Evolutionary conservation across 306 rosid genomes (phyloP).

Genomic region (Hippophae rhamnoides): DNA sequence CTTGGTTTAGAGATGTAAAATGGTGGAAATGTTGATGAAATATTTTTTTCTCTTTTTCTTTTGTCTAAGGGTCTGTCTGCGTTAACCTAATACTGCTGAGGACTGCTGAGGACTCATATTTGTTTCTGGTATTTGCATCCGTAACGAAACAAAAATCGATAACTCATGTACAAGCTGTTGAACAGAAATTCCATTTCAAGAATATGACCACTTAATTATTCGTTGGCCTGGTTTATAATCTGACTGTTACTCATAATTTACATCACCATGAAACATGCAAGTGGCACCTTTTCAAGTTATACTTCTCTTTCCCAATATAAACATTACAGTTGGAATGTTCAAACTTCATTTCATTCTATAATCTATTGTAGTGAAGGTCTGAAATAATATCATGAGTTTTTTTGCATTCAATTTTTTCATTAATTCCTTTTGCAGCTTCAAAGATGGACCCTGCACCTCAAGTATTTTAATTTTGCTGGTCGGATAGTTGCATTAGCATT

Average conservation of each 20-base stretch:
- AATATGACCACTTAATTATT: background rate
- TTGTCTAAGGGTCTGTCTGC: background rate
- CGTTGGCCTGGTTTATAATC: too few species aligned
- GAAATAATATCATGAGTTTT: background rate
- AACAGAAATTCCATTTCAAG: too few species aligned
- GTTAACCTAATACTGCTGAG: too few species aligned
- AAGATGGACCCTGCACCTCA: slow-evolving; percentile 87
- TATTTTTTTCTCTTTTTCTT: background rate
- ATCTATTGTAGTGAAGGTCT: background rate
- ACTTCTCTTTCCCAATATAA: slow-evolving; percentile 2
- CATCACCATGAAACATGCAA: background rate
- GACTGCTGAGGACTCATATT: background rate
- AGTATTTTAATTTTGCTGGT: slow-evolving; percentile 74
- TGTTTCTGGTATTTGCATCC: background rate
- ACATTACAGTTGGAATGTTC: background rate
- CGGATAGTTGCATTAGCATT: slow-evolving; percentile 81
- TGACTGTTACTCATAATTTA: too few species aligned
- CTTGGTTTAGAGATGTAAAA: background rate
- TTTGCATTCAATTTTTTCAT: background rate
- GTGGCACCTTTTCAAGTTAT: background rate
- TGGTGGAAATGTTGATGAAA: background rate
- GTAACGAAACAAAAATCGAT: too few species aligned
- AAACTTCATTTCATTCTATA: background rate
- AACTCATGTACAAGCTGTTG: too few species aligned
- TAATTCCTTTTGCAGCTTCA: slow-evolving; percentile 56